Base-by-base conservation (phyloP, 129 eudicot genomes). In the Helichrysum umbraculigerum region DNA sequence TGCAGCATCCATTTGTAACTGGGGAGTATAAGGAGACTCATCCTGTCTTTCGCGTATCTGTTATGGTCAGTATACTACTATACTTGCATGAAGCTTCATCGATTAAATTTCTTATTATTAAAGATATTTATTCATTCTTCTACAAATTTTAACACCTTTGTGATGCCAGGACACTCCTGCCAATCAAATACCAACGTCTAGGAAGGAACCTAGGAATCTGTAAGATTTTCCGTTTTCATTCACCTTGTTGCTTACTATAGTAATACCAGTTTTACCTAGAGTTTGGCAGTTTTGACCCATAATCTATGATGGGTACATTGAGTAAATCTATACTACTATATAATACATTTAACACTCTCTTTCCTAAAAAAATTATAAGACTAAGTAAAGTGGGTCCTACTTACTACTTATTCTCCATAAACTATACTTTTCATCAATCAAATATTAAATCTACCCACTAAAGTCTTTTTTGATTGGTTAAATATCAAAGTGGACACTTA, bases 1-100 rank as follows among this genome's bases (percentile, higher is more conserved):
- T 83, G 82, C 92, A 95, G 99, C 99, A 91, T 87, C 97, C 92
- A 30, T 95, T 95, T 86, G 96, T 95, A 67, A 89, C 85, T 10
- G 92, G 87, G 68, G 90, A 86, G 80, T 81, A 79, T 74, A 84
- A 67, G 68, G 96, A 87, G 81, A 64, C 89, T 16, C 89, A 78
- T 78, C 85, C 88, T 54, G 82, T 83, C 65, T 72, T 75, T 70
- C 92, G 93, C 41, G 64, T 90, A 75, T 89, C 96, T 75, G 72
- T 76, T 68, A 50, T 86, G 86, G 97, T 91, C 33, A 83, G 97
- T 44, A 57, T 67, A 57, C 56, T 61, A 83, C 96, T 44, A 57
- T 67, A 57, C 56, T 61, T 47, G 51, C 68, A 73, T 81, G 20
- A 60, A 30, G 17, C 57, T 29, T 70, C 59, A n/a, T 75, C 52